Percentiles rank a stretch among this genome's conserved stretches.
Conservation (phyloP, 768 basidiomycete species). For the Phylloporus arenicola region DNA sequence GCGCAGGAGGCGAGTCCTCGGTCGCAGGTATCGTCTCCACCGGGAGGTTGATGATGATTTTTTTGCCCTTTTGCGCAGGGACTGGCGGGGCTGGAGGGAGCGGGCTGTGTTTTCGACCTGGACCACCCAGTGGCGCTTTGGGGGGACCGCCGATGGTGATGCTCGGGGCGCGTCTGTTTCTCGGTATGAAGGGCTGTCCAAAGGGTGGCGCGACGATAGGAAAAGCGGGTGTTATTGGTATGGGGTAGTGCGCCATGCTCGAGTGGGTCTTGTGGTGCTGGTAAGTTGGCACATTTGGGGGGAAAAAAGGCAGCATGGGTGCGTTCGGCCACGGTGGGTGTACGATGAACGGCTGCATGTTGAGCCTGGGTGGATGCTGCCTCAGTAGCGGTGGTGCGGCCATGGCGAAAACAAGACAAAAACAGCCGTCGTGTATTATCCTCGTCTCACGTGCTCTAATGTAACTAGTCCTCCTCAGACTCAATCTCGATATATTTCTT, state of each 20-base stretch:
- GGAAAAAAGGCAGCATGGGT: slow-evolving; percentile 69
- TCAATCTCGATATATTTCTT: slow-evolving; percentile 63
- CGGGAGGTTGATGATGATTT: slow-evolving; percentile 65
- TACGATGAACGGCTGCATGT: slow-evolving; percentile 17
- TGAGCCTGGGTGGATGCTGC: slow-evolving; percentile 44
- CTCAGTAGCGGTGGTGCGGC: slow-evolving; percentile 34
- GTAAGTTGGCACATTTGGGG: slow-evolving; percentile 43
- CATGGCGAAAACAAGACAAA: slow-evolving; percentile 12
- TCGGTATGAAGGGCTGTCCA: slow-evolving; percentile 49
- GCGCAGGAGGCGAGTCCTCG: slow-evolving; percentile 36
- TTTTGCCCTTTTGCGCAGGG: slow-evolving; percentile 52
- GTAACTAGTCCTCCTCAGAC: slow-evolving; percentile 40
- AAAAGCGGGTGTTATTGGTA: slow-evolving; percentile 60
- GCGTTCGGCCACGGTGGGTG: background rate
- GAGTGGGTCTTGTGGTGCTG: slow-evolving; percentile 50
- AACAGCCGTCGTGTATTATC: slow-evolving; percentile 7
- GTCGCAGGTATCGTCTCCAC: slow-evolving; percentile 48
- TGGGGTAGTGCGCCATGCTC: slow-evolving; percentile 58
- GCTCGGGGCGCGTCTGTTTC: slow-evolving; percentile 60
- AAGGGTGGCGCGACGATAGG: slow-evolving; percentile 45
- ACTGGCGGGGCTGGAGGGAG: slow-evolving; percentile 36
- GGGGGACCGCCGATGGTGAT: slow-evolving; percentile 83
- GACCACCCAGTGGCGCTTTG: slow-evolving; percentile 78
- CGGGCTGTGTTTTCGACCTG: slow-evolving; percentile 70
- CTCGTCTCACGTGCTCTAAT: slow-evolving; percentile 14